A percentile compares a stretch with the other conserved stretches of the same genome.
These are phyloP conservation scores for Ziziphus jujuba DNA, from an alignment of 306 rosid genomes.

Conservation along the genomic window DNA sequence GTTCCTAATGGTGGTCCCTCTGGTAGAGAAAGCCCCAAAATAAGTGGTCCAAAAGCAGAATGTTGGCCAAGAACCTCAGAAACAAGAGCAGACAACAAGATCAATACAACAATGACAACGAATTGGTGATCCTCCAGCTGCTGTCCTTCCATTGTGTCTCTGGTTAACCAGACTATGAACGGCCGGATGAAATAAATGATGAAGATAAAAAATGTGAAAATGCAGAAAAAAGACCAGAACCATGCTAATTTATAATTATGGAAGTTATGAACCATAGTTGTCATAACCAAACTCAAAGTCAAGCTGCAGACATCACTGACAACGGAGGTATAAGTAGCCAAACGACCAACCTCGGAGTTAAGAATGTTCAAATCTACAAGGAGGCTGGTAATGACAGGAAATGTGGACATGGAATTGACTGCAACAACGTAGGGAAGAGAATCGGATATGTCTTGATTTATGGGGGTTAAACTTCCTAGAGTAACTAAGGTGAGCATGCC, in stretches of 20 bases:
- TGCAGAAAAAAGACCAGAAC: not conserved
- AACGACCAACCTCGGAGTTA: conserved; percentile 9
- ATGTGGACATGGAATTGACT: conserved; percentile 1
- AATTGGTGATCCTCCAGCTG: not conserved
- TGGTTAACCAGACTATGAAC: conserved; percentile 9
- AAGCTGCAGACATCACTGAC: not conserved
- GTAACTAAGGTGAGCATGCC: not conserved
- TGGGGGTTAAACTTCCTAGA: not conserved
- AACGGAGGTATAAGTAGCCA: not conserved
- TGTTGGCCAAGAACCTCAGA: conserved; percentile 5
- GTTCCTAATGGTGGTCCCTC: conserved; percentile 22
- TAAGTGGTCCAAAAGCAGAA: not conserved
- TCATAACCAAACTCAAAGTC: not conserved
- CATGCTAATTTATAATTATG: not conserved
- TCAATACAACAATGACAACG: not conserved
- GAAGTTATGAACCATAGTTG: not conserved
- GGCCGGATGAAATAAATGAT: conserved; percentile 4
- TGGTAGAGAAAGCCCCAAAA: conserved; percentile 14
- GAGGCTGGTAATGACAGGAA: conserved; percentile 7
- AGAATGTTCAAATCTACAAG: conserved; percentile 3
- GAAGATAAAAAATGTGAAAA: not conserved
- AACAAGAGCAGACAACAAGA: not conserved
- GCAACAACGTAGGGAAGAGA: not conserved
- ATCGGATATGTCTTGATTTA: not conserved
- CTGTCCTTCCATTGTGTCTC: not conserved